Base-by-base conservation (phyloP, 805 yeast genomes). In the Teunomyces barrocoloradensis region DNA sequence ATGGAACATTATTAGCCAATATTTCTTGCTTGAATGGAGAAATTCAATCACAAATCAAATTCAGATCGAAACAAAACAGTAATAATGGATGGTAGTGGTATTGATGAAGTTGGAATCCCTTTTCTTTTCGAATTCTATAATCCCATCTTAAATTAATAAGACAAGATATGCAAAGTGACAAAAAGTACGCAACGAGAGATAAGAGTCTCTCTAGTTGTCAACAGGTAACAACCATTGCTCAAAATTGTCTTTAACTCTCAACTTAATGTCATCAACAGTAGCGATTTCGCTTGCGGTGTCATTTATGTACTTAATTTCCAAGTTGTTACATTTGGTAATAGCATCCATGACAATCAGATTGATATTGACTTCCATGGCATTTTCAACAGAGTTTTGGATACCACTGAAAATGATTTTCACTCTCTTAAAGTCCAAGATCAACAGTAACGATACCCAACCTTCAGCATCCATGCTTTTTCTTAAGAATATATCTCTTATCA, bases 401-500 rank as follows among this genome's bases (percentile, higher is more conserved):
- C 75, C 72, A 48, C 69, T 69, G 48, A 72, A 59, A 49, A 73
- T 73, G 49, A 81, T 78, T 61, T 83, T 80, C 56, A 92, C 83
- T 60, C 97, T 80, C 71, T 85, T 82, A 66, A 90, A 90, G 49
- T 76, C 71, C 50, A 89, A 81, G 53, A 89, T 75, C 47, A 81
- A 75, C 5, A 65, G 60, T 48, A 89, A 66, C 29, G 84, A 81
- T 46, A 90, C 77, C 75, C 84, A 84, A 21, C 97, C 97, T 49
- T 81, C 75, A 41, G 77, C 58, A 65, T 84, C 80, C 95, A 92
- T 87, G 59, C 87, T 87, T 54, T 81, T 79, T 67, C 96, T 82
- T 68, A 94, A 75, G 63, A 71, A 92, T 44, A 84, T 72, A 69
- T 94, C 99, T 69, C 89, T 87, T 57, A 85, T 74, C 68, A 94